phyloP scores from a whole-genome alignment of 805 yeast species.

The Kazachstania viticola region DNA sequence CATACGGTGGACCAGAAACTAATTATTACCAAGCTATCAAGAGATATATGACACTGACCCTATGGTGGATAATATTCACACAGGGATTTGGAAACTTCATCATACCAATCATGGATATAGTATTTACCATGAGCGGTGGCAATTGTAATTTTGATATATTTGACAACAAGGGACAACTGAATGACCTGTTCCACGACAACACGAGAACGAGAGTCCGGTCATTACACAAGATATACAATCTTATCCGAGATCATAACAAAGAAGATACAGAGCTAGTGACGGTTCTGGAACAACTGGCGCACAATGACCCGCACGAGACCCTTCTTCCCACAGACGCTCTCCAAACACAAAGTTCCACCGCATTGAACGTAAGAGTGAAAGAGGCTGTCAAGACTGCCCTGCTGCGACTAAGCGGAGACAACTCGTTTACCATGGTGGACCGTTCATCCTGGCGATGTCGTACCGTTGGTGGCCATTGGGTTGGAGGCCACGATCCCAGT shows the following conservation, averaged over 20 bases:
- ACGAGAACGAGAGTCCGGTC: slow-evolving; percentile 9
- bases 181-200: slow-evolving; percentile 7
- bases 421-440: background rate
- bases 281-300: too few species aligned
- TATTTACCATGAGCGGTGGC: slow-evolving; percentile 79
- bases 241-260: too few species aligned
- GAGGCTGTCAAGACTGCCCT: too few species aligned
- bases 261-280: too few species aligned
- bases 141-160: slow-evolving; percentile 34
- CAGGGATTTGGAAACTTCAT: slow-evolving; percentile 39
- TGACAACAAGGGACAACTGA: slow-evolving; percentile 3
- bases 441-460: slow-evolving; percentile 32
- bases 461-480: slow-evolving; percentile 52
- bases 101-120: slow-evolving; percentile 76
- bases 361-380: too few species aligned
- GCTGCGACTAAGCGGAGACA: too few species aligned
- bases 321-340: too few species aligned
- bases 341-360: too few species aligned
- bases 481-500: slow-evolving; percentile 90
- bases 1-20: slow-evolving; percentile 5
- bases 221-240: too few species aligned
- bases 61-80: slow-evolving; percentile 79
- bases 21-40: slow-evolving; percentile 4
- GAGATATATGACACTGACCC: slow-evolving; percentile 45
- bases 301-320: too few species aligned